Evolutionary conservation across 768 basidiomycete species (phyloP), one percentile per base, ranked within the genome.

Genomic region (Lactifluus piperatus): DNA sequence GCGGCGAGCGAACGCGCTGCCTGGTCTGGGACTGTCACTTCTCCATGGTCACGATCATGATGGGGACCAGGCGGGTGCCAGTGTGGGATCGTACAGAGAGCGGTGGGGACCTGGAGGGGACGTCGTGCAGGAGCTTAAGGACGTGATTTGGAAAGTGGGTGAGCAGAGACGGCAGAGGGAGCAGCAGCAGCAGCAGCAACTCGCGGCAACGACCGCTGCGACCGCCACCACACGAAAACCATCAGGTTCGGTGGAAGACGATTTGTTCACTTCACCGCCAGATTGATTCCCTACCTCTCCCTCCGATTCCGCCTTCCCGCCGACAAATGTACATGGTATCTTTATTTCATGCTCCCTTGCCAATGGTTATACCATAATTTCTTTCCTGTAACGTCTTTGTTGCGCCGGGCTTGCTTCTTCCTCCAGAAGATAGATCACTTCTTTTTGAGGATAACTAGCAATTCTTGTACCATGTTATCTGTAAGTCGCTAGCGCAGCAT

Each of bases 71-170:
- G 57, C 36, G 56, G 46, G 51, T 6, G 18, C 36, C 3, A 48
- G 47, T 49, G 55, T 13, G 61, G 63, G 8, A 20, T n/a, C 2
- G 10, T 20, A 10, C 20, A 66, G 69, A 39, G 83, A 80, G 70
- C 73, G 74, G 57, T 84, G 85, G 84, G 87, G 86, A 0, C 88
- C 86, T 7, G 81, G 82, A 4, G 84, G 83, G 1, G 89, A 91
- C 61, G 88, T 91, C 36, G 87, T 91, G 5, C 83, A 88, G 68
- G 89, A 91, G 69, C 74, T 91, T 62, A 88, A 86, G 69, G 89
- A 91, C 65, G 88, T 91, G 11, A 91, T 91, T 30, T 88, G 86
- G 86, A 86, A 89, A 69, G 89, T 91, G 9, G 80, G 88, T 32
- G 86, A 91, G 71, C 76, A 77, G 66, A 75, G 83, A 68, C 72